A percentile compares a stretch with the other conserved stretches of the same genome.
Evolutionary conservation across 1,284 basidiomycete genomes (phyloP).

Genomic region (Ganoderma boninense): DNA sequence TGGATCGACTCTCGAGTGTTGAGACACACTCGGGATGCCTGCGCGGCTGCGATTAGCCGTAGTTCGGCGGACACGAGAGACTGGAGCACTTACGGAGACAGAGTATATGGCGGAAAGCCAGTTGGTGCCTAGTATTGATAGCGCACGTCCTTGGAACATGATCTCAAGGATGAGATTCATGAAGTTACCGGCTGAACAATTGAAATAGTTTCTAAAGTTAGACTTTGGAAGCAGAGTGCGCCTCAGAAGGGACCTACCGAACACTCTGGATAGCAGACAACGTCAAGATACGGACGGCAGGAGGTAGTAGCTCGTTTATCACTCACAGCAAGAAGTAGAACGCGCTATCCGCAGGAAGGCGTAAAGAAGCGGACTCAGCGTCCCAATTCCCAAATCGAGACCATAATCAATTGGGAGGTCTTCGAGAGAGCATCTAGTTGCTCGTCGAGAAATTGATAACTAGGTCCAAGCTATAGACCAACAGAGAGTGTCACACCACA

Average conservation of each 20-base stretch:
- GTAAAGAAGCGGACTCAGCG: constrained; percentile 24
- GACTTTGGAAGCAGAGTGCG: no score
- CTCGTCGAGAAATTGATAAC: no score
- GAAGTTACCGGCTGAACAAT: constrained; percentile 17
- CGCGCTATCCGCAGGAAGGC: constrained; percentile 26
- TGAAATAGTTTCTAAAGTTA: background rate
- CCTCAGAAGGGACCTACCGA: constrained; percentile 1
- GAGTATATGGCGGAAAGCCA: constrained; percentile 21
- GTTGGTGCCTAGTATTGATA: constrained; percentile 12
- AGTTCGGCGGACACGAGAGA: background rate
- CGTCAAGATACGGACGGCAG: background rate
- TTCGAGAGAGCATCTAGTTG: no score
- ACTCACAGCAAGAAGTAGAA: constrained; percentile 31
- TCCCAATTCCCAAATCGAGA: constrained; percentile 19
- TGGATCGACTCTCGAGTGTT: constrained; percentile 24
- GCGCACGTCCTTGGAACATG: constrained; percentile 14
- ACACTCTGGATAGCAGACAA: background rate
- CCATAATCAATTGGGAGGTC: no score
- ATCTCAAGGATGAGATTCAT: constrained; percentile 20
- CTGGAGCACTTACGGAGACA: constrained; percentile 7
- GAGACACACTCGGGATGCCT: constrained; percentile 27
- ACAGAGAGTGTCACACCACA: no score
- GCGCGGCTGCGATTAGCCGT: background rate
- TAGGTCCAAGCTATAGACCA: no score
- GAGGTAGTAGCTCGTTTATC: background rate